Conservation (phyloP, 2,329 filamentous ascomycete genomes). For the Chaetomium sp. region DNA sequence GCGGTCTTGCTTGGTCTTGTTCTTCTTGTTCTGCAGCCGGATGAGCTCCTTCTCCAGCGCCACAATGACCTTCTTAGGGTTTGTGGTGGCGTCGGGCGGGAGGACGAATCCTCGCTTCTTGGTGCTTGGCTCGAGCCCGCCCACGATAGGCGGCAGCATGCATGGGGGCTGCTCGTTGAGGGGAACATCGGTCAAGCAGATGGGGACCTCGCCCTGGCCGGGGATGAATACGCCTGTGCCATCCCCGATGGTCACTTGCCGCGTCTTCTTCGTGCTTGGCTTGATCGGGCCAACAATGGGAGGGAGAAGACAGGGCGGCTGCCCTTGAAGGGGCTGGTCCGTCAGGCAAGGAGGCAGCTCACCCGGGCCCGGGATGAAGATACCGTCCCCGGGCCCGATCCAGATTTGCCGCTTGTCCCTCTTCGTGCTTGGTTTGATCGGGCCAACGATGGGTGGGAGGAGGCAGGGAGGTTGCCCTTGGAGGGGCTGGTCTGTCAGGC, state of each 20-base stretch:
- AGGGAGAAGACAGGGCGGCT: constrained; percentile 30
- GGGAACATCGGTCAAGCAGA: constrained; percentile 24
- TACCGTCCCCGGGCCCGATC: constrained; percentile 19
- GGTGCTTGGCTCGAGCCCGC: constrained; percentile 29
- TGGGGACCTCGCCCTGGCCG: constrained; percentile 24
- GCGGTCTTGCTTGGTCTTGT: constrained; percentile 33
- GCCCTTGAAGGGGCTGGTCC: constrained; percentile 25
- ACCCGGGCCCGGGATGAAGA: constrained; percentile 27
- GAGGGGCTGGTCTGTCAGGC: constrained; percentile 25
- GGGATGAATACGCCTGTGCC: constrained; percentile 17
- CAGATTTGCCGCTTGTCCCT: constrained; percentile 23
- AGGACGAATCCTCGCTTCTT: constrained; percentile 28
- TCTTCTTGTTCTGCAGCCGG: constrained; percentile 33
- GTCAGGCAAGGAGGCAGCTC: constrained; percentile 23
- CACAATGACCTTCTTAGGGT: constrained; percentile 32
- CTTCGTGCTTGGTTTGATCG: constrained; percentile 1
- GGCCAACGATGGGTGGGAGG: constrained; percentile 28
- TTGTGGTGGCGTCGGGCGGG: constrained; percentile 29
- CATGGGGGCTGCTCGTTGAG: constrained; percentile 31
- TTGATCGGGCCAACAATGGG: constrained; percentile 24
- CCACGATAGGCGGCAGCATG: constrained; percentile 29
- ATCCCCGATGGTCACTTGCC: constrained; percentile 25
- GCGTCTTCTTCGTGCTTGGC: constrained; percentile 4
- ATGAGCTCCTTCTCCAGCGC: constrained; percentile 29
- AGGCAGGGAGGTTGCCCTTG: constrained; percentile 31